A percentile compares a stretch with the other conserved stretches of the same genome.
These are phyloP conservation scores for Baeospora myosura DNA, from an alignment of 1,284 basidiomycete species.

Conservation along the genomic window DNA sequence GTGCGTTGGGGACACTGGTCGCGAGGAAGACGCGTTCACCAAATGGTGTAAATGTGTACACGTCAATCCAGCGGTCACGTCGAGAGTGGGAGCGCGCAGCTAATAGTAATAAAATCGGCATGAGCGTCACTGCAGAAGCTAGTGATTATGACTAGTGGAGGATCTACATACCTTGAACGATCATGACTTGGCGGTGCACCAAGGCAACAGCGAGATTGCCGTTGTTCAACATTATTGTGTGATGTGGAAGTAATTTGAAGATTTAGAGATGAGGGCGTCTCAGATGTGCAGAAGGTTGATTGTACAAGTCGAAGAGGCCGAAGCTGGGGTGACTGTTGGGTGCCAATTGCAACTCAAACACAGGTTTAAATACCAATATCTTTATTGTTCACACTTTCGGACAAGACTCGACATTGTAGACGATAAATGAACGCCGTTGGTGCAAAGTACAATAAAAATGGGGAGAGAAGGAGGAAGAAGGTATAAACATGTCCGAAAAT, in stretches of 20 bases:
- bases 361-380: no score
- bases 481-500: no score
- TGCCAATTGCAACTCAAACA: no score
- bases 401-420: no score
- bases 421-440: no score
- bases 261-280: no score
- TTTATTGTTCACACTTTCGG: no score
- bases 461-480: no score
- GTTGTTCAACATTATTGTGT: constrained; percentile 38
- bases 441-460: no score
- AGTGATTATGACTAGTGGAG: constrained; percentile 2
- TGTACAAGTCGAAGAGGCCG: no score
- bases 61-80: constrained; percentile 52
- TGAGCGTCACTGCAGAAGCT: constrained; percentile 8
- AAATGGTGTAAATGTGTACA: constrained; percentile 54
- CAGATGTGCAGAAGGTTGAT: no score
- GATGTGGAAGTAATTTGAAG: neutral
- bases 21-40: constrained; percentile 56
- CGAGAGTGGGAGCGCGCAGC: constrained; percentile 46
- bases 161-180: constrained; percentile 49
- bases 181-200: constrained; percentile 55
- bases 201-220: constrained; percentile 58
- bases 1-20: constrained; percentile 45
- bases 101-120: constrained; percentile 17
- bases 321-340: no score